phyloP scores from a whole-genome alignment of 106 monocot species.

The Dendrobium huoshanense region DNA sequence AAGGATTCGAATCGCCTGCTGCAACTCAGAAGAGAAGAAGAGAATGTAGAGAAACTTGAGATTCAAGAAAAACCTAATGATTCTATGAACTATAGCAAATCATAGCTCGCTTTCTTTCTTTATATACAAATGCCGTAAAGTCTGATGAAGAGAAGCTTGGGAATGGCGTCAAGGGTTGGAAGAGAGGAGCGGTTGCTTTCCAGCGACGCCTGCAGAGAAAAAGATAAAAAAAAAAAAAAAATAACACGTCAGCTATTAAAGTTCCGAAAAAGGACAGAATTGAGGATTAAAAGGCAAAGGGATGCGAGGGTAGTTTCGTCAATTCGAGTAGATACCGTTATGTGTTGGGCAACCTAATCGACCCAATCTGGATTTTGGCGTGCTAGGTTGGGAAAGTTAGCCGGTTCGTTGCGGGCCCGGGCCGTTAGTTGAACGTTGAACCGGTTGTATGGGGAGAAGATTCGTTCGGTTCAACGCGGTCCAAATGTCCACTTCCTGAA shows the following conservation, averaged over 20 bases:
- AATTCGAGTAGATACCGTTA: background rate
- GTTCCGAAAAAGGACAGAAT: background rate
- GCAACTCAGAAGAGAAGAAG: background rate
- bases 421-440: background rate
- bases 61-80: constrained; percentile 4
- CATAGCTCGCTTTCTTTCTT: background rate
- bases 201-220: background rate
- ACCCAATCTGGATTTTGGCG: background rate
- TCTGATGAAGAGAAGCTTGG: background rate
- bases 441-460: background rate
- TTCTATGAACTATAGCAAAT: background rate
- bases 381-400: background rate
- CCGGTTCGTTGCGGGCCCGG: background rate
- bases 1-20: background rate
- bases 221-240: background rate
- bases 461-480: background rate
- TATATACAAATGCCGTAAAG: background rate
- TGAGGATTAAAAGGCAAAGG: background rate
- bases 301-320: background rate
- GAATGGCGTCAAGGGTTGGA: constrained; percentile 3
- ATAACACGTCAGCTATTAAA: background rate
- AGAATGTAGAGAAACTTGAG: background rate
- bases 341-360: background rate
- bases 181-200: constrained; percentile 2
- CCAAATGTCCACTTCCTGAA: background rate